These are phyloP conservation scores for Yamadazyma songkhlaensis DNA, from an alignment of 1,139 yeast species.

Conservation along the genomic window DNA sequence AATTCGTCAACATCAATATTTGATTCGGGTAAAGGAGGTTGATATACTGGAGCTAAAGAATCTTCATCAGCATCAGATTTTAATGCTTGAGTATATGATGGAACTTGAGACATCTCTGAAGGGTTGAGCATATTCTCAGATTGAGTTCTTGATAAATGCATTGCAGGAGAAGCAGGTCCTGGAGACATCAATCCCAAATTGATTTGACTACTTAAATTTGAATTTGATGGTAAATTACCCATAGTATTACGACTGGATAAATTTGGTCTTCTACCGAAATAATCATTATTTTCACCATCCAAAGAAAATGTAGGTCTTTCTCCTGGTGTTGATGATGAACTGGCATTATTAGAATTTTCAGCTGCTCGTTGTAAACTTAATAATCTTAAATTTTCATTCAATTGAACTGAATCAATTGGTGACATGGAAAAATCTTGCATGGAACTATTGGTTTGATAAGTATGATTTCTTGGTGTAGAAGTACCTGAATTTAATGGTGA, in stretches of 20 bases:
- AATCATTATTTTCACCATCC: constrained; percentile 31
- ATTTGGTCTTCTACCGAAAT: constrained; percentile 12
- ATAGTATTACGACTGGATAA: constrained; percentile 10
- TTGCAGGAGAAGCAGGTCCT: constrained; percentile 48
- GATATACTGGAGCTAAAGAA: constrained; percentile 62
- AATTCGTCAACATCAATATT: constrained; percentile 29
- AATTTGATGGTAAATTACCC: constrained; percentile 6
- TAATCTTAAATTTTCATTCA: constrained; percentile 53
- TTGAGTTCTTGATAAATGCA: constrained; percentile 57
- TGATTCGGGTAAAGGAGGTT: constrained; percentile 51
- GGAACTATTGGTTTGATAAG: constrained; percentile 1
- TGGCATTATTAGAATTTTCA: constrained; percentile 20
- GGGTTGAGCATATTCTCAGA: constrained; percentile 31
- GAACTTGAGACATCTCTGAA: constrained; percentile 58
- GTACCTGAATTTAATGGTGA: constrained; percentile 56
- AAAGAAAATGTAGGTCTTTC: constrained; percentile 44
- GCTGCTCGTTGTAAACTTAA: constrained; percentile 51
- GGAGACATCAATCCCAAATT: constrained; percentile 24
- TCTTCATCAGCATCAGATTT: constrained; percentile 45
- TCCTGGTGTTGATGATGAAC: constrained; percentile 6
- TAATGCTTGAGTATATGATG: constrained; percentile 79
- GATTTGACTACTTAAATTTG: neutral
- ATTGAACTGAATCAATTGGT: constrained; percentile 39
- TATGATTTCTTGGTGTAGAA: constrained; percentile 38
- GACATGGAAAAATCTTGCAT: constrained; percentile 24